phyloP scores from a whole-genome alignment of 768 basidiomycete genomes.

The Botryobasidium botryosum region DNA sequence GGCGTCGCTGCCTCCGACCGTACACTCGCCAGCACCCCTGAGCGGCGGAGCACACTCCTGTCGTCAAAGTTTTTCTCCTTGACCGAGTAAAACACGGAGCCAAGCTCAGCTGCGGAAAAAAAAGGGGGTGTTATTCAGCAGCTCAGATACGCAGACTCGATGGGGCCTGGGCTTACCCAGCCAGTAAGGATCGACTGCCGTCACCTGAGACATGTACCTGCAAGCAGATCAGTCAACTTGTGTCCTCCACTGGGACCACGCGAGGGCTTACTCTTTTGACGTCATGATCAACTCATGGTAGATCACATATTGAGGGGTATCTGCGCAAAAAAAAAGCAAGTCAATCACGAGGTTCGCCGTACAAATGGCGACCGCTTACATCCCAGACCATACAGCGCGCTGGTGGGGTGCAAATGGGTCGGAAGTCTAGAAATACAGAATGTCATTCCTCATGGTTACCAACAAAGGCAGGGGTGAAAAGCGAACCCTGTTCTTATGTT shows the following conservation, averaged over 20 bases:
- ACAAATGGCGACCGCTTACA: conserved; percentile 35
- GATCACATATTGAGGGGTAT: conserved; percentile 90
- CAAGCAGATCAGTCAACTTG: conserved; percentile 13
- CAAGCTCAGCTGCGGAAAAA: conserved; percentile 56
- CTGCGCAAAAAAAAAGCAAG: conserved; percentile 23
- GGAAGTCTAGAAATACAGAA: conserved; percentile 35
- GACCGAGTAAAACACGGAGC: conserved; percentile 93
- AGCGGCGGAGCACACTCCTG: too few relatives aligned
- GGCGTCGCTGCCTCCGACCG: too few relatives aligned
- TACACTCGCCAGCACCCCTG: too few relatives aligned
- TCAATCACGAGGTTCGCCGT: background rate
- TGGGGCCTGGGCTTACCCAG: conserved; percentile 38
- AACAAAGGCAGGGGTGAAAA: background rate
- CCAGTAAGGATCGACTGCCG: conserved; percentile 95
- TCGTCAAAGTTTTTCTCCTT: conserved; percentile 97
- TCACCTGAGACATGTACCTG: conserved; percentile 96
- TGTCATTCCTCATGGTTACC: background rate
- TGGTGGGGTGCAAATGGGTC: conserved; percentile 92
- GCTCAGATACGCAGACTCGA: background rate
- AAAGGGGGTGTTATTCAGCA: background rate
- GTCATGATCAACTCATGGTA: conserved; percentile 95
- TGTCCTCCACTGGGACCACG: conserved; percentile 3
- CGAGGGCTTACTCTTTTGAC: conserved; percentile 48
- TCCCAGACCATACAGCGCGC: conserved; percentile 88
- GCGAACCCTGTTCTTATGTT: conserved; percentile 71